Base-by-base conservation (phyloP, 495 filamentous ascomycete genomes). In the Podospora pseudoanserina region DNA sequence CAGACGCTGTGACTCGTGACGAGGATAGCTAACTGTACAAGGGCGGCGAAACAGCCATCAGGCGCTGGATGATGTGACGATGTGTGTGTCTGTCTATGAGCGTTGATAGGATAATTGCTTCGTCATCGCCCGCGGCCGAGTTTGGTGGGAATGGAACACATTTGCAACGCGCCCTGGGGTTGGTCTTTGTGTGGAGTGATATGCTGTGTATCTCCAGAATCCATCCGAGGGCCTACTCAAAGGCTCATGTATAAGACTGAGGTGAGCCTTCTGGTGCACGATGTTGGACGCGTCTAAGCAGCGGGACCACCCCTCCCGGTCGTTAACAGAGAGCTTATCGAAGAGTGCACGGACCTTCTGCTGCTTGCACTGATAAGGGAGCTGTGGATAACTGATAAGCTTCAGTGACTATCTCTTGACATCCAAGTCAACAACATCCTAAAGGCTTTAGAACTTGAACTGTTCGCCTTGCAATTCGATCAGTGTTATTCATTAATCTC, bases 61-160 rank as follows among this genome's bases (percentile, higher is more conserved):
- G 59, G 59, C 59, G 59, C 59, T 61, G 26, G 11, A 32, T 61
- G 28, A 61, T 61, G 59, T 61, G 59, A 61, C 32, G 59, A 18
- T 34, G 20, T 28, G 19, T 60, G 16, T 60, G n/a, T 60, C 23
- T 32, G 20, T 11, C 28, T 7, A 26, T 57, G 27, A 7, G 11
- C 3, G 28, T 32, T 32, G 39, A 49, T 16, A 11, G 39, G 39
- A 16, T 49, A 49, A 49, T 49, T 49, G 13, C 39, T 49, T 49
- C 39, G 39, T 49, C 39, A 49, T 49, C 39, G 23, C 23, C 23
- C 23, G 23, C 2, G 7, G 13, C 5, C 6, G 13, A 11, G 39
- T 11, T 11, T 49, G 9, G 13, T 18, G 39, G 39, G 13, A 13
- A 11, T 11, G 39, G 39, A 49, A 49, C 39, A 49, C 15, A 49